Conservation (phyloP, 176 grass and related monocot genomes). For the Elymus sibiricus region DNA sequence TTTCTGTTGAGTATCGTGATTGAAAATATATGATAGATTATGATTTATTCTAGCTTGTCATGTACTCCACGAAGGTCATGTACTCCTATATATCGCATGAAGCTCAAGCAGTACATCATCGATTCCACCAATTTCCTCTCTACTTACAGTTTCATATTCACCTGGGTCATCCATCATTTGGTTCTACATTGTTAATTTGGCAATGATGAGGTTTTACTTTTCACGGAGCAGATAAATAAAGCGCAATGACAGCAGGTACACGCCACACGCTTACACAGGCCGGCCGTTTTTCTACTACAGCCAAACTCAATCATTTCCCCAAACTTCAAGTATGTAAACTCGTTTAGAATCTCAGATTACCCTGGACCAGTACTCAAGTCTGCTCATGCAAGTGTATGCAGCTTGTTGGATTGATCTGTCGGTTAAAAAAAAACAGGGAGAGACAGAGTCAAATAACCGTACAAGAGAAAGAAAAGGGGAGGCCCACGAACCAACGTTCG, state of each 20-base stretch:
- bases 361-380: constrained; percentile 21
- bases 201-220: constrained; percentile 24
- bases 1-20: no score
- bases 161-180: background rate
- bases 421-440: no score
- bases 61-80: no score
- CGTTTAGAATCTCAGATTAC: constrained; percentile 19
- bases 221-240: constrained; percentile 4
- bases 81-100: no score
- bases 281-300: constrained; percentile 18
- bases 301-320: constrained; percentile 20
- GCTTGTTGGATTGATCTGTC: no score
- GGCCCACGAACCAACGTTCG: no score
- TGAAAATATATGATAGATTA: no score
- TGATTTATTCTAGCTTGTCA: no score
- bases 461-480: no score
- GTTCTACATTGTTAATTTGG: background rate
- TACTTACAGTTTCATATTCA: background rate
- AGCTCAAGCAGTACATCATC: no score
- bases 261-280: background rate
- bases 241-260: background rate
- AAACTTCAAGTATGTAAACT: background rate
- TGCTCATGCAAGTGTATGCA: constrained; percentile 13
- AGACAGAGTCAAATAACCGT: no score
- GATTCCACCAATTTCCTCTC: no score